Percentiles rank a stretch among this genome's conserved stretches.
Conservation (phyloP, 305 asterid species). For the Solanum aculeatissimum region DNA sequence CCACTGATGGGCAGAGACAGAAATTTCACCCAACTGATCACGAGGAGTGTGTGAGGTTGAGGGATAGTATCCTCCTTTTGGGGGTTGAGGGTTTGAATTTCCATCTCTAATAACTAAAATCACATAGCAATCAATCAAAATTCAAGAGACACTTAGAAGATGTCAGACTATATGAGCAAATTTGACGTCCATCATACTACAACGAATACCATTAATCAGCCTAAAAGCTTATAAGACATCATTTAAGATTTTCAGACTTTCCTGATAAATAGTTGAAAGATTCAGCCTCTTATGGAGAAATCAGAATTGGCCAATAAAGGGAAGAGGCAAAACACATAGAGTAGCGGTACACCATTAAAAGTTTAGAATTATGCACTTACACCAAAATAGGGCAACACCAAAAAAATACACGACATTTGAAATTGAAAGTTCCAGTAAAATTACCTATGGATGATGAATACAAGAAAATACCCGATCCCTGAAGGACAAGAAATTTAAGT, state of each 20-base stretch:
- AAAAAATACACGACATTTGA: neutral
- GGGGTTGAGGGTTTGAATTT: neutral
- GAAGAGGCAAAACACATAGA: neutral
- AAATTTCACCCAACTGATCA: neutral
- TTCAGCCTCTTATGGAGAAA: neutral
- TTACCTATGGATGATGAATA: constrained; percentile 66
- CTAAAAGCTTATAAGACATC: neutral
- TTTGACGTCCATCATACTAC: neutral
- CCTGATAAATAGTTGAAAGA: neutral
- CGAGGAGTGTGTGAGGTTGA: neutral
- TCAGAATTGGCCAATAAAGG: neutral
- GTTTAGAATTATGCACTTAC: neutral
- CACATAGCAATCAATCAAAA: neutral
- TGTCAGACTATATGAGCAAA: neutral
- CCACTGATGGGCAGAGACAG: neutral
- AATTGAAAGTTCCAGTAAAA: neutral
- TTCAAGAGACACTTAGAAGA: neutral
- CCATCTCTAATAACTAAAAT: neutral
- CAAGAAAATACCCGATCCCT: constrained; percentile 57
- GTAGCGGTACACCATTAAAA: neutral
- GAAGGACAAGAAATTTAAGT: constrained; percentile 89
- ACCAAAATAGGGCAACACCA: neutral
- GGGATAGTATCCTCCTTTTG: neutral
- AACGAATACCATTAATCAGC: neutral
- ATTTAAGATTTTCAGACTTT: neutral